These are phyloP conservation scores for Moniliophthora roreri DNA, from an alignment of 1,284 basidiomycete species.

Conservation along the genomic window DNA sequence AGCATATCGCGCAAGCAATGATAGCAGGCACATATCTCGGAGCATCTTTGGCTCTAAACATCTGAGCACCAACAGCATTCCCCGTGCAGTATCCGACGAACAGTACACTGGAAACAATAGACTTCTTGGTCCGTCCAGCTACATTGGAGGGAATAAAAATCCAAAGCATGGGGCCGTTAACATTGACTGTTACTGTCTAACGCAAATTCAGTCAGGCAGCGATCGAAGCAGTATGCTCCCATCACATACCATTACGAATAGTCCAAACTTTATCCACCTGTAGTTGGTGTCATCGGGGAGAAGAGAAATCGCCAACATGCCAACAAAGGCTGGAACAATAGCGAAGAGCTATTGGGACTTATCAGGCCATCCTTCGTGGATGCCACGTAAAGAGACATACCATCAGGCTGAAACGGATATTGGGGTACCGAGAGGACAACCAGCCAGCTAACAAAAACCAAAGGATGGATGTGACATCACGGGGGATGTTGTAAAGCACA, in stretches of 20 bases:
- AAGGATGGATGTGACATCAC: constrained; percentile 11
- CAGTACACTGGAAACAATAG: constrained; percentile 15
- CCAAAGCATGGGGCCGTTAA: constrained; percentile 17
- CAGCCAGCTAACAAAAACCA: constrained; percentile 17
- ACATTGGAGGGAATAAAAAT: constrained; percentile 17
- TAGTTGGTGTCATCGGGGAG: constrained; percentile 7
- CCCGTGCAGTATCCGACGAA: constrained; percentile 18
- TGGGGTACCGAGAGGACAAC: constrained; percentile 6
- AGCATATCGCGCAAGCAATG: constrained; percentile 15
- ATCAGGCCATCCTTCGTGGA: not conserved
- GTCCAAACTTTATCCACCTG: constrained; percentile 18
- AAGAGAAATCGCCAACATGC: constrained; percentile 15
- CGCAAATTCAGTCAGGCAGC: not conserved
- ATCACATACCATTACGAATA: constrained; percentile 16
- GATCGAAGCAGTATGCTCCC: not conserved
- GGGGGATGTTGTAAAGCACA: constrained; percentile 13
- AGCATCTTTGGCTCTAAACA: constrained; percentile 16
- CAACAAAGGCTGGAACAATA: constrained; percentile 15
- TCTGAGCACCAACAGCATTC: constrained; percentile 16
- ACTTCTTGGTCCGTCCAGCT: constrained; percentile 17
- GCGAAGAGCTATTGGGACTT: constrained; percentile 6
- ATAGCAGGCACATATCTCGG: constrained; percentile 17
- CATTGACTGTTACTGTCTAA: constrained; percentile 11
- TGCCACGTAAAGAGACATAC: not conserved
- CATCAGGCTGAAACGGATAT: constrained; percentile 13